A percentile compares a stretch with the other conserved stretches of the same genome.
phyloP scores from a whole-genome alignment of 805 yeast species.

The Priceomyces carsonii region DNA sequence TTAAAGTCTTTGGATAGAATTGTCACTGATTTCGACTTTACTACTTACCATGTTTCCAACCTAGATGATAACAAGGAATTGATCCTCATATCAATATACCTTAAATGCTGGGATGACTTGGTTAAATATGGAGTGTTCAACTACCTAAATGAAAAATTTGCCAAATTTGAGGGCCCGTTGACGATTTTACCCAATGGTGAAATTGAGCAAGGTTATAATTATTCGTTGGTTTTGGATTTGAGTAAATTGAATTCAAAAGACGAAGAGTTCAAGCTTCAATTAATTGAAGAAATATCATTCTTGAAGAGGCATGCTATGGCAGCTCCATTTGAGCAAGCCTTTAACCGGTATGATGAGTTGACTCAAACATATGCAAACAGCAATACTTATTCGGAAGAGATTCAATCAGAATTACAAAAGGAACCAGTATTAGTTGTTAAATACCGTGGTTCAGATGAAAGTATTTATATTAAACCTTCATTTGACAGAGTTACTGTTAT shows the following conservation, averaged over 20 bases:
- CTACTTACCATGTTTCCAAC: slow-evolving; percentile 91
- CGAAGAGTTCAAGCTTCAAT: slow-evolving; percentile 49
- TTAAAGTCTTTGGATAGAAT: slow-evolving; percentile 74
- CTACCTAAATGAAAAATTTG: slow-evolving; percentile 53
- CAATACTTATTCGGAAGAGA: slow-evolving; percentile 45
- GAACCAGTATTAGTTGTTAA: slow-evolving; percentile 68
- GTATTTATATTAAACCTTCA: slow-evolving; percentile 86
- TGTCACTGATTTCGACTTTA: slow-evolving; percentile 93
- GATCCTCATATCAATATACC: slow-evolving; percentile 65
- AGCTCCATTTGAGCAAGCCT: slow-evolving; percentile 89
- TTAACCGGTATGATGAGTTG: slow-evolving; percentile 72
- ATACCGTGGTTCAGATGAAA: slow-evolving; percentile 86
- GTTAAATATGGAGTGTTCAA: slow-evolving; percentile 62
- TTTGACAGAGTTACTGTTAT: slow-evolving; percentile 96
- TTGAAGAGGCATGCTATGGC: slow-evolving; percentile 87
- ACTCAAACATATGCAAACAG: slow-evolving; percentile 46
- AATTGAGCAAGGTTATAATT: slow-evolving; percentile 80
- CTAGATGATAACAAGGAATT: slow-evolving; percentile 64
- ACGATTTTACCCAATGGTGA: slow-evolving; percentile 29
- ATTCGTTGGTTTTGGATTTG: slow-evolving; percentile 70
- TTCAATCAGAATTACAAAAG: slow-evolving; percentile 43
- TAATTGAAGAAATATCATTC: slow-evolving; percentile 67
- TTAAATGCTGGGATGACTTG: slow-evolving; percentile 79
- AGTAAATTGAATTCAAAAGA: slow-evolving; percentile 28
- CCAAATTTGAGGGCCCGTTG: slow-evolving; percentile 31